Evolutionary conservation across 2,329 filamentous ascomycete genomes (phyloP).

Genomic region (Cadophora luteo-olivacea): DNA sequence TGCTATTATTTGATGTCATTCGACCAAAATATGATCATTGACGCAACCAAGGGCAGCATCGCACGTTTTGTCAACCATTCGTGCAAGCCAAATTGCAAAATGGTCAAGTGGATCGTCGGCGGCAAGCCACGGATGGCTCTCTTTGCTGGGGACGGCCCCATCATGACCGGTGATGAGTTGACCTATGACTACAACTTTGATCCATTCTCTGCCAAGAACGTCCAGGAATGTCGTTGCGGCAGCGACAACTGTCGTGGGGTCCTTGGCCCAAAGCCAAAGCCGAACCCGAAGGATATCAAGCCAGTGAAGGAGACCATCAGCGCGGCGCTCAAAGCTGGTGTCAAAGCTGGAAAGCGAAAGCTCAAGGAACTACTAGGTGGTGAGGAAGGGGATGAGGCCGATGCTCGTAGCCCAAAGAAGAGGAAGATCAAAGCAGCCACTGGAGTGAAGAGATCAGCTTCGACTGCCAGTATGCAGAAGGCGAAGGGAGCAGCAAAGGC

Average conservation of each 20-base stretch:
- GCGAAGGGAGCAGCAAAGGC: slow-evolving; percentile 47
- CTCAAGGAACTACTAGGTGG: slow-evolving; percentile 57
- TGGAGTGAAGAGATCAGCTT: slow-evolving; percentile 46
- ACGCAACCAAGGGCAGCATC: slow-evolving; percentile 94
- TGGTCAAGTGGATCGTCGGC: slow-evolving; percentile 97
- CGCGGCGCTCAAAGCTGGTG: slow-evolving; percentile 45
- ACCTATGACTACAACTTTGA: slow-evolving; percentile 90
- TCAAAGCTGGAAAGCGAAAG: slow-evolving; percentile 62
- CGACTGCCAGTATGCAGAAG: slow-evolving; percentile 44
- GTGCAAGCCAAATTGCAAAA: slow-evolving; percentile 93
- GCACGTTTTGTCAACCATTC: slow-evolving; percentile 98
- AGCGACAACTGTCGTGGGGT: slow-evolving; percentile 69
- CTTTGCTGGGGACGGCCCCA: slow-evolving; percentile 87
- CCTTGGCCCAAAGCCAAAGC: slow-evolving; percentile 61
- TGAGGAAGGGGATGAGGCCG: slow-evolving; percentile 35
- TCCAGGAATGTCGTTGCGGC: slow-evolving; percentile 70
- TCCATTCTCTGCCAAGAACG: slow-evolving; percentile 72
- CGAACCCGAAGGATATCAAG: slow-evolving; percentile 55
- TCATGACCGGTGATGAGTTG: slow-evolving; percentile 93
- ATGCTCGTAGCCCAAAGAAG: slow-evolving; percentile 48
- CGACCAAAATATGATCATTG: slow-evolving; percentile 98
- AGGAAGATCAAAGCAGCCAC: slow-evolving; percentile 53
- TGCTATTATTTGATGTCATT: slow-evolving; percentile 99
- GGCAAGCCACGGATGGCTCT: slow-evolving; percentile 96
- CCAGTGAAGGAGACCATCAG: slow-evolving; percentile 52